A percentile compares a stretch with the other conserved stretches of the same genome.
Conservation (phyloP, 305 asterid genomes). For the Fraxinus baroniana region DNA sequence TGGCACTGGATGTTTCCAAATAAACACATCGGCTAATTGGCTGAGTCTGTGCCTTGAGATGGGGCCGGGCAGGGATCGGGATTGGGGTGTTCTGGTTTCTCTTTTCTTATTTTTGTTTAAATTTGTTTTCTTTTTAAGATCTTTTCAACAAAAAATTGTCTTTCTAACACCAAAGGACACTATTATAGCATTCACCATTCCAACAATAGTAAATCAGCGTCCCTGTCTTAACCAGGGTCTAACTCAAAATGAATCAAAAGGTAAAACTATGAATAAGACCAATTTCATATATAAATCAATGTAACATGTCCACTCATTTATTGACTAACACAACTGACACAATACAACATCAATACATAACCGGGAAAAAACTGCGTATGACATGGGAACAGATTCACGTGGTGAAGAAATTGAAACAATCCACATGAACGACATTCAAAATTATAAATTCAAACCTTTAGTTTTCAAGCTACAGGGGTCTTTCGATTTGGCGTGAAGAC, state of each 20-base stretch:
- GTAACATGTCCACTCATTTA: slow-evolving; percentile 14
- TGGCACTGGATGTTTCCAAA: too few species aligned
- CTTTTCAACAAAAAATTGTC: too few species aligned
- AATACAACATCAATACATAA: slow-evolving; percentile 15
- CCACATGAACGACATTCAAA: slow-evolving; percentile 21
- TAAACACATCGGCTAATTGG: too few species aligned
- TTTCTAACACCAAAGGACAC: too few species aligned
- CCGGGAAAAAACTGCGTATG: slow-evolving; percentile 2
- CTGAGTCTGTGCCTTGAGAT: too few species aligned
- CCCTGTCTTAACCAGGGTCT: background rate
- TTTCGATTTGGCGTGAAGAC: slow-evolving; percentile 75
- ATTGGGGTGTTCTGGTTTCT: too few species aligned
- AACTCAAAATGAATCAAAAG: background rate
- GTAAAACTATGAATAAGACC: background rate
- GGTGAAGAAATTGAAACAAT: background rate
- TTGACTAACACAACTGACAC: background rate
- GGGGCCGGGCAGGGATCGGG: too few species aligned
- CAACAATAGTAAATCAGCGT: background rate
- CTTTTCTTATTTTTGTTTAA: too few species aligned
- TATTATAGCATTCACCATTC: too few species aligned
- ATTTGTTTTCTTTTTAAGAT: too few species aligned
- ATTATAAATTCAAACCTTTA: slow-evolving; percentile 21
- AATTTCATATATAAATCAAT: background rate
- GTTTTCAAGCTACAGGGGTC: slow-evolving; percentile 56
- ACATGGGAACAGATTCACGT: slow-evolving; percentile 19